Conservation (phyloP, 805 yeast species). For the Candida andamanensis region DNA sequence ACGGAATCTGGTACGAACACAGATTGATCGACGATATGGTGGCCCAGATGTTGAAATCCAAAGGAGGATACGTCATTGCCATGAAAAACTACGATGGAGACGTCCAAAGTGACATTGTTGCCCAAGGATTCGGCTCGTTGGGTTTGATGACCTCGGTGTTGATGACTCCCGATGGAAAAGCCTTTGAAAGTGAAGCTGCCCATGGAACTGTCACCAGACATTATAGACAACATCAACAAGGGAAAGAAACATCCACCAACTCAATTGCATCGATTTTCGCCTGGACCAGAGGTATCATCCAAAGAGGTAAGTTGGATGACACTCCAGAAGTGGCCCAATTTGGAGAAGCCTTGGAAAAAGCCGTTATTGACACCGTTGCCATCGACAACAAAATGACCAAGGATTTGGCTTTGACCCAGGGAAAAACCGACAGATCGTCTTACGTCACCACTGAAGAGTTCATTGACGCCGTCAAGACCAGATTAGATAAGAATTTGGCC, state of each 20-base stretch:
- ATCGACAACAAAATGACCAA: constrained; percentile 90
- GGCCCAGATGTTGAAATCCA: constrained; percentile 95
- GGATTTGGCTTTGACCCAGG: constrained; percentile 87
- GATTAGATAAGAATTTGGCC: constrained; percentile 42
- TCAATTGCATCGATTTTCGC: constrained; percentile 97
- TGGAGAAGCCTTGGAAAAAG: constrained; percentile 73
- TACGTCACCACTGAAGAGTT: constrained; percentile 93
- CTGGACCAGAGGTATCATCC: constrained; percentile 90
- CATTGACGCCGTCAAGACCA: constrained; percentile 71
- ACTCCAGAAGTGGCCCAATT: constrained; percentile 83
- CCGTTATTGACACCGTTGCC: constrained; percentile 81
- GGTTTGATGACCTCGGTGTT: constrained; percentile 98
- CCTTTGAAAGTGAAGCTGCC: constrained; percentile 97
- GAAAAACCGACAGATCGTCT: constrained; percentile 73
- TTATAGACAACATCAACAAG: constrained; percentile 92
- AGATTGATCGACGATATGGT: constrained; percentile 97
- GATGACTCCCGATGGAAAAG: constrained; percentile 93
- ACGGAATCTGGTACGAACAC: constrained; percentile 95
- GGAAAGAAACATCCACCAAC: constrained; percentile 95
- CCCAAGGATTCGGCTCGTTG: constrained; percentile 95
- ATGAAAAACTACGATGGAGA: constrained; percentile 98
- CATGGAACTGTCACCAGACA: constrained; percentile 98
- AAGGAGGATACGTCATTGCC: constrained; percentile 93
- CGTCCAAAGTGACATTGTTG: constrained; percentile 93
- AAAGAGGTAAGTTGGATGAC: constrained; percentile 83